Evolutionary conservation across 345 rosid genomes (phyloP), one percentile per base, ranked within the genome.

Genomic region (Brassica incana): DNA sequence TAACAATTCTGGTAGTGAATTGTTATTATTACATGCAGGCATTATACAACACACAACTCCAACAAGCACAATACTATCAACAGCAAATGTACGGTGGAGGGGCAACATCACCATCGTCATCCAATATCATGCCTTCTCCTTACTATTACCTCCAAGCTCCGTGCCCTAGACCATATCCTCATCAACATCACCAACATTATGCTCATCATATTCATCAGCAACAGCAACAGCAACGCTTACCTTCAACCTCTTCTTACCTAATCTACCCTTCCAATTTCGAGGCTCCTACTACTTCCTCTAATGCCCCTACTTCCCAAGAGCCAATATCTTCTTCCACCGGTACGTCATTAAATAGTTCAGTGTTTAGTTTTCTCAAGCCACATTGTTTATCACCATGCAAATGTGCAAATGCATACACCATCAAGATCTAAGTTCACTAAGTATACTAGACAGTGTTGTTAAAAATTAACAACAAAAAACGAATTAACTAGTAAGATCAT

Each of bases 21-120:
- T 29, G 32, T 29, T 29, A 29, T 33, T 62, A 30, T 71, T 75
- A 58, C 75, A 68, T 73, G 84, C 87, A 89, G 97, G 89, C 86
- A 7, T 23, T 88, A 18, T 93, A 91, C 79, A 90, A 87, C 69
- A 82, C 94, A 63, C 95, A 86, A 73, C 65, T 87, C 60, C 92
- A 88, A 80, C 92, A 86, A 56, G 83, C 87, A 65, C 97, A 88
- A 54, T 89, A 85, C 80, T 90, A 90, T 77, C 90, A 87, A 20
- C 96, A 87, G 35, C 98, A 87, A 76, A 65, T 85, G 74, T 90
- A 90, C 67, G 94, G 92, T 54, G 81, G 78, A 59, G 72, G 74
- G 69, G 72, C 77, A 71, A 58, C 84, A 77, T 72, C 83, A 75
- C 69, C 83, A 56, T 66, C 77, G 66, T 76, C 83, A 76, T 76